A percentile compares a stretch with the other conserved stretches of the same genome.
These are phyloP conservation scores for Aphanoascus verrucosus DNA, from an alignment of 2,329 filamentous ascomycete genomes.

Conservation along the genomic window DNA sequence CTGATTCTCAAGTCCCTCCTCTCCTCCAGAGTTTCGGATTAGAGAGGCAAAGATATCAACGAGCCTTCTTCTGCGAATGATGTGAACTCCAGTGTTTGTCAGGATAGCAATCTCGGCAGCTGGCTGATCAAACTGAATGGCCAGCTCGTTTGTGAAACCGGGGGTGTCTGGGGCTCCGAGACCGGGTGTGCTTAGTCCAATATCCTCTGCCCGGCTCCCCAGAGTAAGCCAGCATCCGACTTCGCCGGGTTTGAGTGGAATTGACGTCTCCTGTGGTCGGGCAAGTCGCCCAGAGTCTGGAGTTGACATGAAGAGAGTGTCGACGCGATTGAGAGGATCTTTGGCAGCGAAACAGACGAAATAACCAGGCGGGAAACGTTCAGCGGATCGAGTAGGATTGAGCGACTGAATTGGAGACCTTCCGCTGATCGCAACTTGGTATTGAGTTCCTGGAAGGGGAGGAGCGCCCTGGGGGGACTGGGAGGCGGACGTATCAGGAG, in stretches of 20 bases:
- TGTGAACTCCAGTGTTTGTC: conserved; percentile 81
- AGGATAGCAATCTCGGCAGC: conserved; percentile 79
- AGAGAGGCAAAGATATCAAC: conserved; percentile 86
- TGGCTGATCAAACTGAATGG: conserved; percentile 83
- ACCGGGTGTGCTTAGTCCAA: conserved; percentile 66
- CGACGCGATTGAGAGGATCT: conserved; percentile 47
- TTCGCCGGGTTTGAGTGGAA: conserved; percentile 58
- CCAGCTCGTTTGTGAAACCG: conserved; percentile 89
- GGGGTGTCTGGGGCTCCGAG: conserved; percentile 55
- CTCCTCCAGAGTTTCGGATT: conserved; percentile 58
- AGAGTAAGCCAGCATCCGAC: conserved; percentile 70
- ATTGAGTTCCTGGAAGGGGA: conserved; percentile 20
- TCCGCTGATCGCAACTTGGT: conserved; percentile 37
- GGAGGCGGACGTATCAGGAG: conserved; percentile 34
- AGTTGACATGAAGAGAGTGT: conserved; percentile 70
- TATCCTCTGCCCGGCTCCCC: conserved; percentile 61
- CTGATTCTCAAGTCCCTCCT: conserved; percentile 68
- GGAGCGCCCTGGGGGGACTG: conserved; percentile 18
- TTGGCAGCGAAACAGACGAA: conserved; percentile 74
- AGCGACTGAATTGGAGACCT: conserved; percentile 38
- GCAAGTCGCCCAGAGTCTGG: conserved; percentile 79
- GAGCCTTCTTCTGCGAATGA: conserved; percentile 69
- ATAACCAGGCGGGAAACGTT: conserved; percentile 70
- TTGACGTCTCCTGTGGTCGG: conserved; percentile 44
- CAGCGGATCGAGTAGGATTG: conserved; percentile 31